Conservation (phyloP, 2,329 filamentous ascomycete genomes). For the Cladosporium sp. region DNA sequence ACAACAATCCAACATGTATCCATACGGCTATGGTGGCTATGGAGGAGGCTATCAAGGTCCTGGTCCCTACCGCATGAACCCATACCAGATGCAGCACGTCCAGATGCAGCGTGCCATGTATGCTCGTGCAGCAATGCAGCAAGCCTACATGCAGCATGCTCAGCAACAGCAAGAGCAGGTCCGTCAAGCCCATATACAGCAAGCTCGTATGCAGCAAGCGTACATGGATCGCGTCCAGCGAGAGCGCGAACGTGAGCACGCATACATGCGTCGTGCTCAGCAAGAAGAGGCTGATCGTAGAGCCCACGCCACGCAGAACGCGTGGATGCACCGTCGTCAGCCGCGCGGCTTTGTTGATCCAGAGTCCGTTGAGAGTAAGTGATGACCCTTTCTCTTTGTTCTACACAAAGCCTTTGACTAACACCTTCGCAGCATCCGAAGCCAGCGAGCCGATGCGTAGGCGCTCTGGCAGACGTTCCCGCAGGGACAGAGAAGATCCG, state of each 20-base stretch:
- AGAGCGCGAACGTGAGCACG: not conserved
- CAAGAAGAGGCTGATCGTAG: not conserved
- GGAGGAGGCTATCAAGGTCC: not conserved
- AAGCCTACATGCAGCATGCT: not conserved
- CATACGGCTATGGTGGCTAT: not conserved
- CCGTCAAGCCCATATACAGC: not conserved
- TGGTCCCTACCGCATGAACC: not conserved
- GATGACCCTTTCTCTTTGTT: not conserved
- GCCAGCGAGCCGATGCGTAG: not conserved
- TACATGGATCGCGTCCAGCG: not conserved
- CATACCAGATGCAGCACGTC: not conserved
- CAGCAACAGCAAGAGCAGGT: not conserved
- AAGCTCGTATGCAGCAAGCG: not conserved
- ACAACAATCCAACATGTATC: not conserved
- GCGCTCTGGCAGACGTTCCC: not conserved
- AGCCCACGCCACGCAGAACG: not conserved
- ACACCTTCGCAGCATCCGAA: not conserved
- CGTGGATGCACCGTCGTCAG: not conserved
- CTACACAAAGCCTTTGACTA: not conserved
- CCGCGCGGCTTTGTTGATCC: not conserved
- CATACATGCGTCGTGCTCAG: not conserved
- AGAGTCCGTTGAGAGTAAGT: not conserved
- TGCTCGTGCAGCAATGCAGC: not conserved
- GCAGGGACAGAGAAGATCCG: too few species aligned
- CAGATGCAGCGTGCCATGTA: not conserved